phyloP scores from a whole-genome alignment of 2,329 filamentous ascomycete species.

The Chalaropsis thielavioides region DNA sequence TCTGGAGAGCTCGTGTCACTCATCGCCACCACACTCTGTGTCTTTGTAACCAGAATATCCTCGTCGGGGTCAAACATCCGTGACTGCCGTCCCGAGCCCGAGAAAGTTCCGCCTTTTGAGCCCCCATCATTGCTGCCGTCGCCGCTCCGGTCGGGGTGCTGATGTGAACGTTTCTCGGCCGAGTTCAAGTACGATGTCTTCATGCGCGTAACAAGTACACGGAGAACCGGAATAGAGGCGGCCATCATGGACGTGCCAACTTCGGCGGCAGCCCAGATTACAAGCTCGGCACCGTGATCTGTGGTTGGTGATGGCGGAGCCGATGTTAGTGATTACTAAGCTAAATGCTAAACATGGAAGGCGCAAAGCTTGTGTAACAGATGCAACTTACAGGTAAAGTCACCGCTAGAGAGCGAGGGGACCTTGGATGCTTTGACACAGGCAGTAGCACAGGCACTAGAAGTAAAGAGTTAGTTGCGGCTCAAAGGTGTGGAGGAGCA shows the following conservation, averaged over 20 bases:
- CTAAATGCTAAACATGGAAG: not conserved
- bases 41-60: constrained; percentile 11
- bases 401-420: constrained; percentile 19
- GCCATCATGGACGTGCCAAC: constrained; percentile 20
- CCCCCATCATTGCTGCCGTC: not conserved
- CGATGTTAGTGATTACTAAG: not conserved
- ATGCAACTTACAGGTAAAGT: constrained; percentile 18
- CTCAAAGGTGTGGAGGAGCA: not conserved
- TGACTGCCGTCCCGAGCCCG: not conserved
- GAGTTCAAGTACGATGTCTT: constrained; percentile 17
- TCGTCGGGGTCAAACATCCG: not conserved
- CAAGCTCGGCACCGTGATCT: constrained; percentile 20
- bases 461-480: not conserved
- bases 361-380: not conserved
- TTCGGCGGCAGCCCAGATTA: constrained; percentile 20
- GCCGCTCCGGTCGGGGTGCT: not conserved
- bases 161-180: constrained; percentile 10
- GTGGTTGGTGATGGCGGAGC: not conserved
- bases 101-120: not conserved
- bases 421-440: constrained; percentile 24
- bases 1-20: constrained; percentile 7
- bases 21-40: not conserved
- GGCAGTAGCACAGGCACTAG: constrained; percentile 24
- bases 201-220: constrained; percentile 18
- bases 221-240: constrained; percentile 20